A percentile compares a stretch with the other conserved stretches of the same genome.
These are phyloP conservation scores for Carallia brachiata DNA, from an alignment of 345 rosid genomes.

Conservation along the genomic window DNA sequence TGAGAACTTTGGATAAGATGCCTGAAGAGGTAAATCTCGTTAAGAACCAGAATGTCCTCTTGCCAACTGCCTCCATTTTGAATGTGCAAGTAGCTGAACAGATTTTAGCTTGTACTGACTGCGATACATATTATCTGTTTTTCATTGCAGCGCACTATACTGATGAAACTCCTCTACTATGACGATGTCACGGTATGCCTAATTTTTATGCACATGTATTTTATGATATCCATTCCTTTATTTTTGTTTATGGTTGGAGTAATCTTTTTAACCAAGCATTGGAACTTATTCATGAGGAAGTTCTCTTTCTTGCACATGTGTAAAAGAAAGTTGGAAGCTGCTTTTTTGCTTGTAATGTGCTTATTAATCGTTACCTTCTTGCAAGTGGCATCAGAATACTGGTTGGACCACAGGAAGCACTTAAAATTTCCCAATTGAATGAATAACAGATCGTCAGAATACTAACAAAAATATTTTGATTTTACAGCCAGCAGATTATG, in stretches of 20 bases:
- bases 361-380: too few species aligned
- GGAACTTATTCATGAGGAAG: too few species aligned
- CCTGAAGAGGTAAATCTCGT: conserved; percentile 68
- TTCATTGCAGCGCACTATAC: conserved; percentile 71
- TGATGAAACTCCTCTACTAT: conserved; percentile 93
- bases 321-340: too few species aligned
- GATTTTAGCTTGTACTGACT: conserved; percentile 3
- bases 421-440: not conserved
- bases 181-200: conserved; percentile 88
- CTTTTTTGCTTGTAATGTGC: too few species aligned
- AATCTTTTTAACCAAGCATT: too few species aligned
- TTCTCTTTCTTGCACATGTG: too few species aligned
- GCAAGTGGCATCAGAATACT: too few species aligned
- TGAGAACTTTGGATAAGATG: conserved; percentile 96
- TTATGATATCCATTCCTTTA: not conserved
- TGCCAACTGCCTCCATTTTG: not conserved
- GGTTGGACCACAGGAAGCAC: too few species aligned
- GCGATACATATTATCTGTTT: not conserved
- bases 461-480: conserved; percentile 5
- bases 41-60: not conserved
- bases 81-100: not conserved
- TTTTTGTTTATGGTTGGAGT: too few species aligned
- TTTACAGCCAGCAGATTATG: conserved; percentile 82
- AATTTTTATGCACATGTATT: conserved; percentile 1
- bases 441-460: not conserved